phyloP scores from a whole-genome alignment of 345 rosid genomes.

The Isatis tinctoria region DNA sequence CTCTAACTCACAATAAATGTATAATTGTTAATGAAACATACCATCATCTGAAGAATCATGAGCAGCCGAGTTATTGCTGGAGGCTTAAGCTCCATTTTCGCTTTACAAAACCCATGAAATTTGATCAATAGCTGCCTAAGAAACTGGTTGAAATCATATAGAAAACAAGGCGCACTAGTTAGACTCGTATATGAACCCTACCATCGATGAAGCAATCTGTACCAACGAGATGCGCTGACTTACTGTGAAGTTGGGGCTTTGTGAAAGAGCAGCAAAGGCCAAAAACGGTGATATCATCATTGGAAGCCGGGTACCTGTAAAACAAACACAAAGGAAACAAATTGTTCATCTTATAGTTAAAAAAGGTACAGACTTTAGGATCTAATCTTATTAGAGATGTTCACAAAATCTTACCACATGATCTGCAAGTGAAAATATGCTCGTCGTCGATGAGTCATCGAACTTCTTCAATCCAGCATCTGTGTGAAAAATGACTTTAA shows the following conservation, averaged over 20 bases:
- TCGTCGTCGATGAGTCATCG: too few relatives aligned
- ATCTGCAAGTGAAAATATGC: constrained; percentile 77
- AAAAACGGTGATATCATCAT: constrained; percentile 72
- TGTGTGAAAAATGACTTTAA: too few relatives aligned
- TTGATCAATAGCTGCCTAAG: too few relatives aligned
- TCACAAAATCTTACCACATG: constrained; percentile 47
- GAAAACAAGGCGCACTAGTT: neutral
- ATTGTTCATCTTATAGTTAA: neutral
- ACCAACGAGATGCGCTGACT: too few relatives aligned
- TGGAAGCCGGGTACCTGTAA: constrained; percentile 80
- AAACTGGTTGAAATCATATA: too few relatives aligned
- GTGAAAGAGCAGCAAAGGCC: too few relatives aligned
- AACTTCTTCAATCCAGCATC: constrained; percentile 74
- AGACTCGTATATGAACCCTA: too few relatives aligned
- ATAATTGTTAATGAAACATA: neutral
- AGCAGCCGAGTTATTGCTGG: neutral
- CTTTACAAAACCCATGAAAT: too few relatives aligned
- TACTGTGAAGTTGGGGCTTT: too few relatives aligned
- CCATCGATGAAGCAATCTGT: too few relatives aligned
- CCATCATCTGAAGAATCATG: neutral
- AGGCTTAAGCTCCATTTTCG: too few relatives aligned
- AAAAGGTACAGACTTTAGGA: neutral
- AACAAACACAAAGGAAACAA: neutral
- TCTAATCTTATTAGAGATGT: neutral
- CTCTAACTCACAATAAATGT: neutral